Conservation (phyloP, 1,284 basidiomycete genomes). For the Ganoderma lingzhi region DNA sequence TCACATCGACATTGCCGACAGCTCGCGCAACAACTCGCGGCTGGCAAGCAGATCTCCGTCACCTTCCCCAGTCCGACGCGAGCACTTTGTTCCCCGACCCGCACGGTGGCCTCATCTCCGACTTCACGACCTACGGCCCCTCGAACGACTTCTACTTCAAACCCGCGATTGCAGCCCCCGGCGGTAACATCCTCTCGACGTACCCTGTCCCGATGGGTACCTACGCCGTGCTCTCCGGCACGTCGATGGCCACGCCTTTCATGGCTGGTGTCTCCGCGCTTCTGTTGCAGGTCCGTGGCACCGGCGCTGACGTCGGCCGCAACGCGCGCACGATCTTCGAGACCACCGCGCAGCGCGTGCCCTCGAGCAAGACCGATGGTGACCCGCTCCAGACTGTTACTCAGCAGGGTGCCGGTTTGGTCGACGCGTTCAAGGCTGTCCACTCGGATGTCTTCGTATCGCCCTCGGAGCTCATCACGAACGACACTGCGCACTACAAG, state of each 20-base stretch:
- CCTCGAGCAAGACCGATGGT: conserved; percentile 55
- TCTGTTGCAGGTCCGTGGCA: conserved; percentile 63
- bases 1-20: conserved; percentile 16
- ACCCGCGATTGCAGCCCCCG: conserved; percentile 58
- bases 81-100: conserved; percentile 43
- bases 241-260: conserved; percentile 57
- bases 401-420: conserved; percentile 72
- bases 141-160: conserved; percentile 60
- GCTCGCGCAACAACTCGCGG: conserved; percentile 51
- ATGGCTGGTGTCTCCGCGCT: conserved; percentile 73
- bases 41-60: conserved; percentile 48
- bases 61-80: conserved; percentile 51
- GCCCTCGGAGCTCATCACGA: conserved; percentile 69
- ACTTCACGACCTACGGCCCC: conserved; percentile 58
- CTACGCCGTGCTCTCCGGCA: conserved; percentile 54
- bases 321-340: conserved; percentile 62
- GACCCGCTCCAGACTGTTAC: conserved; percentile 65
- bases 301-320: conserved; percentile 47
- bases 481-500: conserved; percentile 72
- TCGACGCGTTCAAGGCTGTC: conserved; percentile 71
- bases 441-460: conserved; percentile 61
- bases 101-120: conserved; percentile 54
- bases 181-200: conserved; percentile 67
- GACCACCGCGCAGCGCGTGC: conserved; percentile 61
- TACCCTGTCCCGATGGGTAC: conserved; percentile 54